A percentile compares a stretch with the other conserved stretches of the same genome.
These are phyloP conservation scores for Athelia sp. DNA, from an alignment of 1,284 basidiomycete species.

Conservation along the genomic window DNA sequence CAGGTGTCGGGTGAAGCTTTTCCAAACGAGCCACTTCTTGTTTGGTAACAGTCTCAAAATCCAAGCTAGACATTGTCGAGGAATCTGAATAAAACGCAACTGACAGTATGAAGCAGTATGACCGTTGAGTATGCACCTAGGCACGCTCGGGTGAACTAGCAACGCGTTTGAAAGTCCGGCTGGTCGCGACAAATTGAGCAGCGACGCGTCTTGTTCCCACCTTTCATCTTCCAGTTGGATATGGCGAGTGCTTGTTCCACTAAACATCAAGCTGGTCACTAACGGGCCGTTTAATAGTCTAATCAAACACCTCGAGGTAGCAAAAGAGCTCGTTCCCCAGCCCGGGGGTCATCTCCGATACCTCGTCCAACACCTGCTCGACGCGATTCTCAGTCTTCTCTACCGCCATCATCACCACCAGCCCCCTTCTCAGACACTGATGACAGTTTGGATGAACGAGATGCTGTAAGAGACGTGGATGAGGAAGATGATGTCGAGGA, in stretches of 20 bases:
- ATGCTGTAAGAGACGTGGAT: constrained; percentile 67
- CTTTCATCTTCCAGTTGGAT: constrained; percentile 1
- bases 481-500: constrained; percentile 71
- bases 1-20: constrained; percentile 61
- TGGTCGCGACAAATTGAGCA: constrained; percentile 3
- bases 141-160: not conserved
- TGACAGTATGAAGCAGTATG: too few species aligned
- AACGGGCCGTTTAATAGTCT: constrained; percentile 16
- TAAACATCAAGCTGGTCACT: constrained; percentile 2
- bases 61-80: constrained; percentile 31
- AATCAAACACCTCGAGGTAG: constrained; percentile 39
- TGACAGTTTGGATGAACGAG: constrained; percentile 73
- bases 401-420: constrained; percentile 81
- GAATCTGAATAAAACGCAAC: too few species aligned
- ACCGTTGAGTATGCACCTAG: too few species aligned
- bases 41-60: constrained; percentile 48
- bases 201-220: constrained; percentile 1
- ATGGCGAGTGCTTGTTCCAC: constrained; percentile 4
- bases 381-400: constrained; percentile 60
- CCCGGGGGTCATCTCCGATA: constrained; percentile 45
- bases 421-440: constrained; percentile 85
- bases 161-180: constrained; percentile 1
- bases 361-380: constrained; percentile 39
- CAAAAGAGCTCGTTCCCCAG: constrained; percentile 64
- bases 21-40: constrained; percentile 65